Base-by-base conservation (phyloP, 176 grass and related monocot genomes). In the Phragmites australis region DNA sequence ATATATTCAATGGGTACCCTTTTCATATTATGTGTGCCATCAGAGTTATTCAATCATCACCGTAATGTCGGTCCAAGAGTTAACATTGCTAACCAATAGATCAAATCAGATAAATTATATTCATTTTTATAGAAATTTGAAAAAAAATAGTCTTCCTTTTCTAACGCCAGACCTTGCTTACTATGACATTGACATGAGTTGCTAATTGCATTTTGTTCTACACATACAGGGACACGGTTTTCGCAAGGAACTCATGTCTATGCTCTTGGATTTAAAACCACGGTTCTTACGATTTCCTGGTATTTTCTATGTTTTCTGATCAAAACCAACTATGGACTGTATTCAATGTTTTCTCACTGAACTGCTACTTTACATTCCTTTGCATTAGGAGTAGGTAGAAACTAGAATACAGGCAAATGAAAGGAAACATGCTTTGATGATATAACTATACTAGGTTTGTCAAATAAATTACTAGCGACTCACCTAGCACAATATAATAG, bases 271-370 rank as follows among this genome's bases (percentile, higher is more conserved):
- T 78, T 72, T 97, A 21, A 90, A 90, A 78, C 94, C 94, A 64
- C 74, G 75, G 64, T 97, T 97, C 47, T 54, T 94, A 47, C 86
- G 94, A 66, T 97, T 93, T 82, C 94, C 91, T 72, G 91, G 94
- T 94, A 94, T 9, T 32, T 32, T 31, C 42, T 76, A 47, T 68
- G 61, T 21, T 69, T n/a, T 77, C 23, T 77, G 41, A 69, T 67
- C 29, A 76, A 60, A 59, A 57, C n/a, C 5, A 85, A 32, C 32
- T 79, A 52, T 72, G 18, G 8, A 51, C 23, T 26, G 15, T 50
- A 12, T 30, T 50, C 27, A 51, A 10, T 21, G 4, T 34, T 51
- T 19, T 52, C 9, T 72, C 18, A 1, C 4, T 81, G 4, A 51
- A 37, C 34, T 48, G 57, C 5, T 57, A 46, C 18, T 25, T 27